Evolutionary conservation across 2,329 filamentous ascomycete genomes (phyloP).

Genomic region (Pseudocercospora macadamiae): DNA sequence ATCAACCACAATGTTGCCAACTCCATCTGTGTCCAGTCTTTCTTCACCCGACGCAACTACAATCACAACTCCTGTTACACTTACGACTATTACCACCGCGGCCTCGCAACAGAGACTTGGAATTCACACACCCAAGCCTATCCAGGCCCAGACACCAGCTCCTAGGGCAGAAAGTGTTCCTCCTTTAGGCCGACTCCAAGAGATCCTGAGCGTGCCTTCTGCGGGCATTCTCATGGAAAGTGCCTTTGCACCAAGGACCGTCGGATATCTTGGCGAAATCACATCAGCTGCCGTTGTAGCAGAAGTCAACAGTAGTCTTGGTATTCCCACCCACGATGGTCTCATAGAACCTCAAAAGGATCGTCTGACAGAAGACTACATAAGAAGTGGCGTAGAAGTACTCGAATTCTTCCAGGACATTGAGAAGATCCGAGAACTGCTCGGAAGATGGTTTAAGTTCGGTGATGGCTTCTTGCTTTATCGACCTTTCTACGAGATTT

Average conservation of each 20-base stretch:
- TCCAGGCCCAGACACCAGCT: background rate
- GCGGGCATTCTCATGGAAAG: conserved; percentile 25
- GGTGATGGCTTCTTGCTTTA: conserved; percentile 20
- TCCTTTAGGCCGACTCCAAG: conserved; percentile 7
- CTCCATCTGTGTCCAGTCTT: conserved; percentile 6
- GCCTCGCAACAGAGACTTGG: background rate
- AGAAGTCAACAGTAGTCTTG: conserved; percentile 28
- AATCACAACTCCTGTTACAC: background rate
- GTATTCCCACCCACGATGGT: conserved; percentile 17
- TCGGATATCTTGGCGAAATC: conserved; percentile 26
- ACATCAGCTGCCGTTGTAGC: conserved; percentile 28
- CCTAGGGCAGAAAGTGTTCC: conserved; percentile 7
- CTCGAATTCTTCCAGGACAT: conserved; percentile 20
- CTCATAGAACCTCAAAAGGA: conserved; percentile 9
- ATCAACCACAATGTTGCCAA: background rate
- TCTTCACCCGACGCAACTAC: background rate
- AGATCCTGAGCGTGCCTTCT: conserved; percentile 25
- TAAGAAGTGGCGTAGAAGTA: conserved; percentile 19
- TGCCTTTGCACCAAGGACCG: conserved; percentile 7
- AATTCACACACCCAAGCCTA: background rate
- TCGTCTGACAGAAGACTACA: conserved; percentile 18
- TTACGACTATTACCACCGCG: background rate
- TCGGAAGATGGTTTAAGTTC: conserved; percentile 18
- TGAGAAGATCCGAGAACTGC: conserved; percentile 8
- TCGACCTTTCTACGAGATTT: conserved; percentile 25